Conservation (phyloP, 1,139 yeast species). For the Yamadazyma buinensis region DNA sequence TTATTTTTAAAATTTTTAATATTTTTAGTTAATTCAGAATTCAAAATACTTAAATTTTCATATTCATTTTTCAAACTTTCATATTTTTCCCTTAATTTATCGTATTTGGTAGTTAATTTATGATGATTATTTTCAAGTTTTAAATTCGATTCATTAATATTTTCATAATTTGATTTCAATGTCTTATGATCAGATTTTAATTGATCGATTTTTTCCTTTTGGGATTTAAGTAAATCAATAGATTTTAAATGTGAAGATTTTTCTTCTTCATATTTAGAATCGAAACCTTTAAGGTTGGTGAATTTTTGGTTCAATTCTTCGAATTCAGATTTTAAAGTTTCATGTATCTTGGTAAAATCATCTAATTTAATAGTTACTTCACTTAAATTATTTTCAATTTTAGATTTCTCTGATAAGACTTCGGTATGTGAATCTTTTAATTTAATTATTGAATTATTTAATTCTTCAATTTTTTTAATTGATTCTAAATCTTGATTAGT, state of each 20-base stretch:
- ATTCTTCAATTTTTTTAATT: conserved; percentile 17
- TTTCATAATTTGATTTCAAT: conserved; percentile 18
- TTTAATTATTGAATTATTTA: conserved; percentile 13
- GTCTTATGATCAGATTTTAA: conserved; percentile 7
- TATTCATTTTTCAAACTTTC: conserved; percentile 8
- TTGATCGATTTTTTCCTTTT: conserved; percentile 10
- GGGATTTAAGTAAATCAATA: conserved; percentile 14
- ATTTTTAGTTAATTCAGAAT: conserved; percentile 8
- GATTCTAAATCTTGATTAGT: conserved; percentile 22
- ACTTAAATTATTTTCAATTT: conserved; percentile 13
- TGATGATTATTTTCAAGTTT: conserved; percentile 6
- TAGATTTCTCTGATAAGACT: conserved; percentile 17
- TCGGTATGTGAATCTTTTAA: conserved; percentile 16
- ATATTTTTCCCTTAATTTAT: conserved; percentile 9
- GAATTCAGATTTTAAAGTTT: conserved; percentile 16
- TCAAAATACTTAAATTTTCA: conserved; percentile 2
- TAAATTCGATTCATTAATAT: conserved; percentile 4
- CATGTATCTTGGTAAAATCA: conserved; percentile 20
- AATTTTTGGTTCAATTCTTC: conserved; percentile 9
- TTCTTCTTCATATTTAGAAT: conserved; percentile 10
- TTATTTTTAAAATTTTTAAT: conserved; percentile 8
- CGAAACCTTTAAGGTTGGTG: conserved; percentile 4
- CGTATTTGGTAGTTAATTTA: conserved; percentile 7
- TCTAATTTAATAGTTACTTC: conserved; percentile 21
- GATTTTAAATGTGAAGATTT: conserved; percentile 18